Evolutionary conservation across 768 basidiomycete genomes (phyloP), one percentile per base, ranked within the genome.

Genomic region (Thelephora ganbajun): DNA sequence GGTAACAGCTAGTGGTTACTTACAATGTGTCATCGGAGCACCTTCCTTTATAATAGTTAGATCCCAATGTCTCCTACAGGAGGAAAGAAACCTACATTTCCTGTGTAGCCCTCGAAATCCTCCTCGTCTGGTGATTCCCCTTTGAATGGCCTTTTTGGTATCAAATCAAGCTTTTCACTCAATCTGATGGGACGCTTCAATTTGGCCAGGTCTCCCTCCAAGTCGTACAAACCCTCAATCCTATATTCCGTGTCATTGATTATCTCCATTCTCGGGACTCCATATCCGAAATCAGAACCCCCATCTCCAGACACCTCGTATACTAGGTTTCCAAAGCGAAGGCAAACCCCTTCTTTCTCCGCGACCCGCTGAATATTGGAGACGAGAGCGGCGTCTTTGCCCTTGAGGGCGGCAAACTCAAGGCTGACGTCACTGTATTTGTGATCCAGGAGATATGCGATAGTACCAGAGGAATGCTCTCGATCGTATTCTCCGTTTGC

Each of bases 371-470:
- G 26, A 9, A 30, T 30, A 9, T 30, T 30, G 9, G 26, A 30
- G 5, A 30, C 26, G 9, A 30, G 26, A 30, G 26, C 18, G 39
- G 65, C 64, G 47, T 74, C 72, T 0, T 45, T 50, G 2, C 70
- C 70, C 50, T 71, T 69, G 11, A 71, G 55, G 2, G 62, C 58
- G 44, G 58, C 56, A 5, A 44, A 50, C 5, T 48, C 35, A 18
- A 66, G 51, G 48, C 60, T 58, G 14, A 51, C 54, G 1, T 57
- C 54, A 13, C 57, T 57, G 52, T 69, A 67, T 50, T 63, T 44
- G 51, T 69, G 66, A 7, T 61, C 52, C 13, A 69, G 60, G 7
- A 65, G 57, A 48, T 64, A 66, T 19, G 63, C 52, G 41, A 56
- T 55, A 9, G 9, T 30, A n/a, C n/a, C n/a, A 4, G 26, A 30